A percentile compares a stretch with the other conserved stretches of the same genome.
Evolutionary conservation across 164 flowering plant species (phyloP).

Genomic region (Echeveria elegans): DNA sequence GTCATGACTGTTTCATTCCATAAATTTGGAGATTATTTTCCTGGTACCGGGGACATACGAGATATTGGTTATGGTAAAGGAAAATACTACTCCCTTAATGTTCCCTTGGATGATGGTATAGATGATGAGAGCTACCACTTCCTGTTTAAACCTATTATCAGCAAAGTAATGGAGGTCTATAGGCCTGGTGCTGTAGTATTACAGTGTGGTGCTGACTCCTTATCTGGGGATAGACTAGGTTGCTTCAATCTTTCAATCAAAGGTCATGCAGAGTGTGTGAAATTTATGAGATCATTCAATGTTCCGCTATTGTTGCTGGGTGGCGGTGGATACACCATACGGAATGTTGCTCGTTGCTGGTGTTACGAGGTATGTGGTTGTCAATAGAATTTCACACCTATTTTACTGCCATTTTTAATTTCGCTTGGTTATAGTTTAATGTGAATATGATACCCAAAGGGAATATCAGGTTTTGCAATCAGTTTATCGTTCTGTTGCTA

Average conservation of each 20-base stretch:
- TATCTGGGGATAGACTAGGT: constrained; percentile 20
- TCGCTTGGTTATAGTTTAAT: background rate
- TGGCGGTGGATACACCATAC: constrained; percentile 27
- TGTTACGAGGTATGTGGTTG: constrained; percentile 17
- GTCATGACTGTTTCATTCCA: constrained; percentile 18
- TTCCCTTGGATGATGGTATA: constrained; percentile 13
- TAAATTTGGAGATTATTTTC: constrained; percentile 24
- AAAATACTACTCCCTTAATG: constrained; percentile 21
- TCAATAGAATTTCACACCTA: background rate
- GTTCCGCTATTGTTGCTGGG: constrained; percentile 24
- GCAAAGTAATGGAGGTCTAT: constrained; percentile 27
- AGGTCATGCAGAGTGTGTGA: constrained; percentile 26
- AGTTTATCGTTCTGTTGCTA: background rate
- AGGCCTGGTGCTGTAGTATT: constrained; percentile 19
- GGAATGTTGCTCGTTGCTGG: constrained; percentile 31
- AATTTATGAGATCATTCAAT: constrained; percentile 20
- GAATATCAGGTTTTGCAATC: background rate
- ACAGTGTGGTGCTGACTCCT: constrained; percentile 28
- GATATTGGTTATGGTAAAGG: constrained; percentile 19
- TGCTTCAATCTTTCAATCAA: constrained; percentile 25
- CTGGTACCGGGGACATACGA: constrained; percentile 22
- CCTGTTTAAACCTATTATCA: constrained; percentile 20
- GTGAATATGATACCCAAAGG: background rate
- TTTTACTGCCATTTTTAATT: too few relatives aligned
- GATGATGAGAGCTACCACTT: constrained; percentile 14